phyloP scores from a whole-genome alignment of 2,329 filamentous ascomycete species.

The Calonectria fujianensis region DNA sequence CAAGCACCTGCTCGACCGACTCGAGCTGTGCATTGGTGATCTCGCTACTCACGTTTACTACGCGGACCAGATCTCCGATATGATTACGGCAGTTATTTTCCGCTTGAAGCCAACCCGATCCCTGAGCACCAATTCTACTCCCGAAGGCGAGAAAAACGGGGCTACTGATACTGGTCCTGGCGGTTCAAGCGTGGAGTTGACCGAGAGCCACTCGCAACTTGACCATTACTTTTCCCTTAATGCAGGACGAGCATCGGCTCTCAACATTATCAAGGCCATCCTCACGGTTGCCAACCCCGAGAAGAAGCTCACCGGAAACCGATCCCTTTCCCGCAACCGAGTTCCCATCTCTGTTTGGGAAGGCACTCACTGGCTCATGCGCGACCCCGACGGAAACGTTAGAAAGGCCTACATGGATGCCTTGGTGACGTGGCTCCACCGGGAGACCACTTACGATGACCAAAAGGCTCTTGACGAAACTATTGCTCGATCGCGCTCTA shows the following conservation, averaged over 20 bases:
- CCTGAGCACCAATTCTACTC: conserved; percentile 63
- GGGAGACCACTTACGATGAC: conserved; percentile 84
- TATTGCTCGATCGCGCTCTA: conserved; percentile 66
- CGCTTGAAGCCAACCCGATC: conserved; percentile 81
- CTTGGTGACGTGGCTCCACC: conserved; percentile 86
- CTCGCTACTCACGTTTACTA: conserved; percentile 98
- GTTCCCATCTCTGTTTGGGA: conserved; percentile 93
- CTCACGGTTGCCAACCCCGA: conserved; percentile 86
- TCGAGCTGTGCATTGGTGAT: conserved; percentile 91
- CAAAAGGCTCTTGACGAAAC: conserved; percentile 76
- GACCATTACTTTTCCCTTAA: conserved; percentile 74
- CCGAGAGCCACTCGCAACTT: conserved; percentile 65
- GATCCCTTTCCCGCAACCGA: conserved; percentile 81
- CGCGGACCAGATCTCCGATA: conserved; percentile 95
- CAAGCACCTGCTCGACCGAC: conserved; percentile 78
- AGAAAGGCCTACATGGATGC: conserved; percentile 91
- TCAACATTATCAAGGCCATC: conserved; percentile 88
- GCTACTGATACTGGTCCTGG: conserved; percentile 59
- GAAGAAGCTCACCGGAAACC: conserved; percentile 74
- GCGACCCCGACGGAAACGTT: conserved; percentile 85
- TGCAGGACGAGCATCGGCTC: conserved; percentile 77
- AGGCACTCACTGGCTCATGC: conserved; percentile 94
- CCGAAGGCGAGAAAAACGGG: conserved; percentile 69
- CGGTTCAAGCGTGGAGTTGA: conserved; percentile 62
- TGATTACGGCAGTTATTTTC: conserved; percentile 87